These are phyloP conservation scores for Verticillium albo-atrum DNA, from an alignment of 2,329 filamentous ascomycete species.

Conservation along the genomic window DNA sequence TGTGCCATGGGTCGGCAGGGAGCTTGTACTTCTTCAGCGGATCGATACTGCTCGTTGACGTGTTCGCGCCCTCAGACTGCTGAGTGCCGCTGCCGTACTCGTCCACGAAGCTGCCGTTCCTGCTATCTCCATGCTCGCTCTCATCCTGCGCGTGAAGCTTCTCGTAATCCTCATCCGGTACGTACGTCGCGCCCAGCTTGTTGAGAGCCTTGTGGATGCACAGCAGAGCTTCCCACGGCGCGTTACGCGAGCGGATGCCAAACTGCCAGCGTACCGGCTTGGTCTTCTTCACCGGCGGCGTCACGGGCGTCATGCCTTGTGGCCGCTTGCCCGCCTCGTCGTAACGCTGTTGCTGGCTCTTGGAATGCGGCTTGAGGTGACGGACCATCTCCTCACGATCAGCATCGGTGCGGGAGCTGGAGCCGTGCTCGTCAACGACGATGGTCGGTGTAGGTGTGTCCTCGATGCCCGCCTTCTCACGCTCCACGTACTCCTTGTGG, in stretches of 20 bases:
- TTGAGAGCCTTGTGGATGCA: conserved; percentile 91
- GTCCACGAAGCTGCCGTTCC: conserved; percentile 36
- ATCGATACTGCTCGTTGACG: conserved; percentile 39
- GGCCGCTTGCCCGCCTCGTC: conserved; percentile 59
- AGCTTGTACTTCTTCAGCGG: conserved; percentile 67
- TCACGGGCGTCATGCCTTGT: conserved; percentile 58
- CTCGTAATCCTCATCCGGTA: conserved; percentile 59
- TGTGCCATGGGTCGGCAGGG: conserved; percentile 93
- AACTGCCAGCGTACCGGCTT: conserved; percentile 96
- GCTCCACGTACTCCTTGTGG: conserved; percentile 85
- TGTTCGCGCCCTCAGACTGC: conserved; percentile 26
- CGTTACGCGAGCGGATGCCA: conserved; percentile 90
- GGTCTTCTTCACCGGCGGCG: conserved; percentile 58
- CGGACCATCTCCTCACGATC: conserved; percentile 79
- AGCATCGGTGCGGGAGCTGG: conserved; percentile 55
- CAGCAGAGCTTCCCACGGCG: conserved; percentile 87
- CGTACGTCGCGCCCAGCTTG: conserved; percentile 86
- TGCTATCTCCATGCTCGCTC: conserved; percentile 32
- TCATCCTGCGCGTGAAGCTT: conserved; percentile 37
- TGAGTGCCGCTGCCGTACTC: conserved; percentile 28
- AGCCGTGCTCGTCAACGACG: conserved; percentile 40
- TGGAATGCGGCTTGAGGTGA: conserved; percentile 79
- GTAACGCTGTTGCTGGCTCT: conserved; percentile 61
- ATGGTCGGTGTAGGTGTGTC: conserved; percentile 35
- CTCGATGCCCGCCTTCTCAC: conserved; percentile 51